A percentile compares a stretch with the other conserved stretches of the same genome.
These are phyloP conservation scores for Scleroderma citrinum DNA, from an alignment of 768 basidiomycete genomes.

Conservation along the genomic window DNA sequence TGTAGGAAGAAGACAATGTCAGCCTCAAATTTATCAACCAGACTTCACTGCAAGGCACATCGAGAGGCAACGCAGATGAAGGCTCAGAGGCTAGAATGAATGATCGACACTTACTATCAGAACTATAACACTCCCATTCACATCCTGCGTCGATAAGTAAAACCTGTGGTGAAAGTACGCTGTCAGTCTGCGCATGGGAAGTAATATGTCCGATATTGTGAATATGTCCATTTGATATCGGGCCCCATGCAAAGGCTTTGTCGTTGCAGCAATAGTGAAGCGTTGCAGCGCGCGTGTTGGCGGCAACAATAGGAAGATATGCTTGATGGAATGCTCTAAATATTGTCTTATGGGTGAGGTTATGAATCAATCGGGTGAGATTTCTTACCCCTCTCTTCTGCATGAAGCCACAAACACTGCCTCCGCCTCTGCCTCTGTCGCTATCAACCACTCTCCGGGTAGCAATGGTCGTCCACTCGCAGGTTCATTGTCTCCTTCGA, in stretches of 20 bases:
- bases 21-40: neutral
- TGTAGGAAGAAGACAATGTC: neutral
- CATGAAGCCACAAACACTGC: slow-evolving; percentile 91
- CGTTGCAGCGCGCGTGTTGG: slow-evolving; percentile 79
- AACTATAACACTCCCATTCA: slow-evolving; percentile 71
- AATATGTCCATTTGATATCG: slow-evolving; percentile 50
- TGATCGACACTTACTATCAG: slow-evolving; percentile 43
- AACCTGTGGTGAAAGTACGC: slow-evolving; percentile 56
- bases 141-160: slow-evolving; percentile 93
- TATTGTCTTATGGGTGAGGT: neutral
- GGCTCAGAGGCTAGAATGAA: neutral
- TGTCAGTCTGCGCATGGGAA: slow-evolving; percentile 23
- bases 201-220: slow-evolving; percentile 45
- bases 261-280: slow-evolving; percentile 96
- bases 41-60: neutral
- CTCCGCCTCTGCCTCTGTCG: slow-evolving; percentile 91
- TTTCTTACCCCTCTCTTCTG: slow-evolving; percentile 73
- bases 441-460: slow-evolving; percentile 82
- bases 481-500: slow-evolving; percentile 39
- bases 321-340: slow-evolving; percentile 77
- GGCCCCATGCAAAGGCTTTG: slow-evolving; percentile 80
- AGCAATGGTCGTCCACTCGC: slow-evolving; percentile 43
- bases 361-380: neutral
- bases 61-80: neutral
- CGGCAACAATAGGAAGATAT: slow-evolving; percentile 90